Evolutionary conservation across 441 rosid genomes (phyloP).

Genomic region (Pelargonium cotyledonis): DNA sequence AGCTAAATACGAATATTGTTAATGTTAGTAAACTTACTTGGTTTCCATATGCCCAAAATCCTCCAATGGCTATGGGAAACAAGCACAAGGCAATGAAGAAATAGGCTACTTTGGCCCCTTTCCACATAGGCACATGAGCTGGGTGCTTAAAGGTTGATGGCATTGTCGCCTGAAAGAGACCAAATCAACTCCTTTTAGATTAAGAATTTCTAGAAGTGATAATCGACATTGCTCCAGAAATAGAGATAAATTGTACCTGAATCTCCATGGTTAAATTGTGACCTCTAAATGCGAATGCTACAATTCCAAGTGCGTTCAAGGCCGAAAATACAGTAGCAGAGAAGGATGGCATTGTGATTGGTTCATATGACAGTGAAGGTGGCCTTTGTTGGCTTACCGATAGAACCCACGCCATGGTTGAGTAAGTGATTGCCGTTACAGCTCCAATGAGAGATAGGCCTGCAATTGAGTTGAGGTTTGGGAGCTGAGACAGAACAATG

Average conservation of each 20-base stretch:
- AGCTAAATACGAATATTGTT: neutral
- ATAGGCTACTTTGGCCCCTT: constrained; percentile 86
- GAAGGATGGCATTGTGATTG: constrained; percentile 55
- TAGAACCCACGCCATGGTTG: constrained; percentile 92
- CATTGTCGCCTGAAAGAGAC: constrained; percentile 70
- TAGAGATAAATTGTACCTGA: constrained; percentile 48
- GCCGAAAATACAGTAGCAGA: constrained; percentile 60
- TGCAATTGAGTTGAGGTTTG: constrained; percentile 91
- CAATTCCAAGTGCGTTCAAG: constrained; percentile 84
- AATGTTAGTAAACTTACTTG: constrained; percentile 46
- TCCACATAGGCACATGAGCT: constrained; percentile 97
- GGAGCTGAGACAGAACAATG: constrained; percentile 92
- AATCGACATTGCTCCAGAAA: neutral
- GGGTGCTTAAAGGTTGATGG: constrained; percentile 95
- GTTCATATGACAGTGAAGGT: constrained; percentile 63
- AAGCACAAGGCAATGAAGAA: constrained; percentile 80
- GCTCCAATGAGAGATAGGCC: constrained; percentile 94
- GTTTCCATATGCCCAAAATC: constrained; percentile 93
- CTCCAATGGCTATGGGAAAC: constrained; percentile 85
- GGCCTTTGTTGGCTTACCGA: constrained; percentile 92
- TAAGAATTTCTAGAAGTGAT: neutral
- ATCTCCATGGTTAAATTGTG: constrained; percentile 84
- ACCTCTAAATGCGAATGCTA: constrained; percentile 91
- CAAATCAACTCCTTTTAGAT: constrained; percentile 11
- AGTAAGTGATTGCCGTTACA: constrained; percentile 81